Percentiles rank a stretch among this genome's conserved stretches.
Conservation (phyloP, 257 asterid species). For the Thymus mandschuricus region DNA sequence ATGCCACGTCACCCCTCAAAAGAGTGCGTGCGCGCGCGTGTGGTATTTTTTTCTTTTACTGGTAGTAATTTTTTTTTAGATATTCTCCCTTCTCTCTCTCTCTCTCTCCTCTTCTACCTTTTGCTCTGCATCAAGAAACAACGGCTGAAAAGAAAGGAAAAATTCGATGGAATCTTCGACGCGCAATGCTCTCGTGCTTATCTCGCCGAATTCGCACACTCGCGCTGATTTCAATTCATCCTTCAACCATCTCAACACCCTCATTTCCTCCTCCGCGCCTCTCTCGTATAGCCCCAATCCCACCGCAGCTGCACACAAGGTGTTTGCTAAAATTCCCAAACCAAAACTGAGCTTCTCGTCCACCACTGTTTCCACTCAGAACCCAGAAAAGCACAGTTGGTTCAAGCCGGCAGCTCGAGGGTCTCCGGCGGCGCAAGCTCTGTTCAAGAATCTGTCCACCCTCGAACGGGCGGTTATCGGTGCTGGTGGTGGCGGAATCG, state of each 20-base stretch:
- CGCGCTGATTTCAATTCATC: constrained; percentile 59
- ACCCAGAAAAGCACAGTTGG: constrained; percentile 45
- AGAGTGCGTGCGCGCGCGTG: neutral
- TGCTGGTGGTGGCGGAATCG: constrained; percentile 87
- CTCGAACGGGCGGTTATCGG: constrained; percentile 79
- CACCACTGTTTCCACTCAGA: constrained; percentile 55
- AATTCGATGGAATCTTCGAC: constrained; percentile 54
- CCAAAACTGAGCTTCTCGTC: constrained; percentile 54
- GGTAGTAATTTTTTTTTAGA: no score
- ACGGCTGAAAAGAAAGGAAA: neutral
- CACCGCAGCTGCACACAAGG: constrained; percentile 13
- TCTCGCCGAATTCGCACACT: constrained; percentile 42
- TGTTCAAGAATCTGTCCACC: constrained; percentile 81
- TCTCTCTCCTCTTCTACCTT: neutral
- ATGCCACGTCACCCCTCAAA: constrained; percentile 11
- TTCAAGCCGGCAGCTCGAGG: constrained; percentile 66
- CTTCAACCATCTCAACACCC: constrained; percentile 68
- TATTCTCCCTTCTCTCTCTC: neutral
- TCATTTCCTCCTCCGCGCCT: constrained; percentile 48
- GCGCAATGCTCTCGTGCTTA: constrained; percentile 50
- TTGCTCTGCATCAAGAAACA: neutral
- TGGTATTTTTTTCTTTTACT: neutral
- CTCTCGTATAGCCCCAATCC: constrained; percentile 31
- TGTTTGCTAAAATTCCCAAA: constrained; percentile 31
- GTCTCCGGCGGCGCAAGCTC: constrained; percentile 59